Evolutionary conservation across 2,329 filamentous ascomycete genomes (phyloP), one percentile per base, ranked within the genome.

Genomic region (Fusarium sp.): DNA sequence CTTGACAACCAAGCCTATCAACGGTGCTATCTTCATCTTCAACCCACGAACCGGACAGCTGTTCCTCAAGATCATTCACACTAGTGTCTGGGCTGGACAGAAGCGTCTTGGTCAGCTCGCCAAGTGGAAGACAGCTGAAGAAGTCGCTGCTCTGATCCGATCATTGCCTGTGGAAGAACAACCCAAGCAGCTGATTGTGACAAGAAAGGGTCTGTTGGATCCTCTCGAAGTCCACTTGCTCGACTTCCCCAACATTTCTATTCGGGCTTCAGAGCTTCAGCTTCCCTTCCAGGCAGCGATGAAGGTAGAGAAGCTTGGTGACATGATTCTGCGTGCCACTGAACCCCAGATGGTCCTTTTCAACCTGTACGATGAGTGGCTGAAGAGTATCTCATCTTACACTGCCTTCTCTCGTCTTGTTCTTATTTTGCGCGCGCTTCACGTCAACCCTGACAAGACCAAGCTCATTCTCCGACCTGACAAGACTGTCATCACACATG

Each of bases 271-370:
- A 1, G 96, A 99, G 83, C 85, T 99, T 76, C 96, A 99, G 82
- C 87, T 99, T 73, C 96, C 96, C 4, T 99, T 99, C 93, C 97
- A 99, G 83, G 96, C 96, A 61, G 97, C 97, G 2, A 99, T 99
- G 95, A 99, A 99, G 88, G 95, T 99, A 5, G 96, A 99, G 85
- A 99, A 99, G 83, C 89, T 99, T 50, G 97, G 95, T 75, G 97
- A 99, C 84, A 98, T 99, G 95, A 99, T 99, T 78, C 86, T 99
- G 50, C 92, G 95, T 76, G 97, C 96, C 5, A 99, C 96, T 1
- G 96, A 98, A 81, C 96, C 96, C n/a, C 96, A 99, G 84, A 99
- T 99, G 96, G 96, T 99, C 59, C 89, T 99, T 14, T 99, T 98
- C 89, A 99, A 99, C 80, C 86, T 99, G 42, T 99, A 98, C 79